Evolutionary conservation across 1,139 yeast genomes (phyloP).

Genomic region (Suhomyces guaymorum): DNA sequence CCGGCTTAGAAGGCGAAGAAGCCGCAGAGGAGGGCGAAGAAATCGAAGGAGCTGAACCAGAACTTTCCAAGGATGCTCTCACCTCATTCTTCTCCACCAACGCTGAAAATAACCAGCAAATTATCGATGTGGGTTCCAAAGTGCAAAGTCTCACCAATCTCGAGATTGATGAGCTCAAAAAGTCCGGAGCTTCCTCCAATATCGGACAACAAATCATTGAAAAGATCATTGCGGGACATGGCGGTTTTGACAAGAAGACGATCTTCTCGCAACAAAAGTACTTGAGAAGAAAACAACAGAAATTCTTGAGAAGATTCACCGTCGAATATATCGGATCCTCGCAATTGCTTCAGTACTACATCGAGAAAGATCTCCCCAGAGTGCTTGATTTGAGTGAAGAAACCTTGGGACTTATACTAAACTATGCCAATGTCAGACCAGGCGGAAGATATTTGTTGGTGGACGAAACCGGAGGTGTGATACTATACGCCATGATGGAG

Average conservation of each 20-base stretch:
- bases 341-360: slow-evolving; percentile 70
- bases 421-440: slow-evolving; percentile 78
- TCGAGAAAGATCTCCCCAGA: slow-evolving; percentile 69
- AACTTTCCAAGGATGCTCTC: slow-evolving; percentile 39
- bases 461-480: slow-evolving; percentile 89
- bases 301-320: slow-evolving; percentile 82
- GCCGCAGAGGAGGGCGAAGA: slow-evolving; percentile 18
- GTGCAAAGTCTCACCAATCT: slow-evolving; percentile 72
- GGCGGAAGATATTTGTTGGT: slow-evolving; percentile 86
- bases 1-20: slow-evolving; percentile 13
- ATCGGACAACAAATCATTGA: slow-evolving; percentile 83
- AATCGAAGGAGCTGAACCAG: slow-evolving; percentile 23
- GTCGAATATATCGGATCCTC: slow-evolving; percentile 77
- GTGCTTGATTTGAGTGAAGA: slow-evolving; percentile 86
- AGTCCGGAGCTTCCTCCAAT: slow-evolving; percentile 58
- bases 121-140: slow-evolving; percentile 70
- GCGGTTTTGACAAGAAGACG: slow-evolving; percentile 85
- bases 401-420: slow-evolving; percentile 71
- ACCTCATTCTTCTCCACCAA: slow-evolving; percentile 44
- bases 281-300: slow-evolving; percentile 85
- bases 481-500: slow-evolving; percentile 82
- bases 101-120: slow-evolving; percentile 68
- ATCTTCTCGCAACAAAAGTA: slow-evolving; percentile 89
- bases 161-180: slow-evolving; percentile 80
- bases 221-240: slow-evolving; percentile 79